phyloP scores from a whole-genome alignment of 176 grass and related monocot species.

The Dendrocalamus sinicus region DNA sequence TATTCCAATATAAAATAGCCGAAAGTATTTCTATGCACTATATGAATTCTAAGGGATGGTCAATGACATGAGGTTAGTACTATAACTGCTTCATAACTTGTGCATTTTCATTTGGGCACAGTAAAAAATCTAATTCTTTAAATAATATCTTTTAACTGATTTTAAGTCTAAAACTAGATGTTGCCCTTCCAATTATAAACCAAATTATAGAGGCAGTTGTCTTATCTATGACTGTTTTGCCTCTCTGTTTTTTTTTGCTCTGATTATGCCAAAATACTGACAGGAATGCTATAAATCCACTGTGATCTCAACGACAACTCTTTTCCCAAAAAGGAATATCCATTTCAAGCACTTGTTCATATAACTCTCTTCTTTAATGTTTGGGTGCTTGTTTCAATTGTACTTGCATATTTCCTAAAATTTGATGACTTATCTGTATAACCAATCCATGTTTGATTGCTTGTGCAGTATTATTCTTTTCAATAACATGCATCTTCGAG shows the following conservation, averaged over 20 bases:
- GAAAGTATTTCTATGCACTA: neutral
- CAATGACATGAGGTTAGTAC: neutral
- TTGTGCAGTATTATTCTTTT: constrained; percentile 69
- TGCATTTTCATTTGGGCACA: neutral
- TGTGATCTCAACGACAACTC: neutral
- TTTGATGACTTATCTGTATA: neutral
- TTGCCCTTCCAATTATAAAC: neutral
- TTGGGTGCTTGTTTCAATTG: neutral
- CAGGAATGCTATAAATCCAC: neutral
- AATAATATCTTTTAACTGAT: neutral
- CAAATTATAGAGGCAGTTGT: neutral
- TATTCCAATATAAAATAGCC: neutral
- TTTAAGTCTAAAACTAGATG: neutral
- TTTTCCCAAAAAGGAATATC: neutral
- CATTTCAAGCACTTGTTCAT: constrained; percentile 17
- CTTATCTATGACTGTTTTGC: neutral
- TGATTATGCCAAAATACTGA: neutral
- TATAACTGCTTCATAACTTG: neutral
- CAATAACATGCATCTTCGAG: constrained; percentile 70
- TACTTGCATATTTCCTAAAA: neutral
- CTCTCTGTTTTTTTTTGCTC: neutral
- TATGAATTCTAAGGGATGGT: neutral
- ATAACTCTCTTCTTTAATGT: constrained; percentile 3
- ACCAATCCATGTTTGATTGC: constrained; percentile 14
- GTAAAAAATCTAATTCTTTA: neutral